Conservation (phyloP, 1,139 yeast species). For the Yamadazyma epiphylla region DNA sequence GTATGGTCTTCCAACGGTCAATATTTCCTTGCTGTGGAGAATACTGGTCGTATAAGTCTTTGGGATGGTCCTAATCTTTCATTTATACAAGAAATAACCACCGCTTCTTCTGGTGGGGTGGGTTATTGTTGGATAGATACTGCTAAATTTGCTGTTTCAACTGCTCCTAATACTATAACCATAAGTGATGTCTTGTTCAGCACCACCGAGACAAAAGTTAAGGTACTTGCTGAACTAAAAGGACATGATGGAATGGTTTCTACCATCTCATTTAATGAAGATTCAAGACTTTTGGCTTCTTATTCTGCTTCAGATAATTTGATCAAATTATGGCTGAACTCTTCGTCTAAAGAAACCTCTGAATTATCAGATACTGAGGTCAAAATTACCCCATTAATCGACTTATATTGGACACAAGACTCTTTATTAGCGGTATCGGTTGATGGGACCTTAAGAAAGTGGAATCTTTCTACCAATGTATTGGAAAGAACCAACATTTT, state of each 20-base stretch:
- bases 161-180: slow-evolving; percentile 51
- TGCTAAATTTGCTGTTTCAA: slow-evolving; percentile 67
- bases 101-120: slow-evolving; percentile 4
- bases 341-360: slow-evolving; percentile 43
- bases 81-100: slow-evolving; percentile 25
- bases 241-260: slow-evolving; percentile 70
- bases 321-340: slow-evolving; percentile 69
- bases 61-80: slow-evolving; percentile 38
- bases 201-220: slow-evolving; percentile 22
- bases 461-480: slow-evolving; percentile 53
- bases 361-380: slow-evolving; percentile 20
- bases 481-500: slow-evolving; percentile 6
- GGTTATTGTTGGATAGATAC: slow-evolving; percentile 64
- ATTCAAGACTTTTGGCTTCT: slow-evolving; percentile 57
- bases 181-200: slow-evolving; percentile 44
- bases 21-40: slow-evolving; percentile 31
- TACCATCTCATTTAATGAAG: slow-evolving; percentile 49
- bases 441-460: slow-evolving; percentile 67
- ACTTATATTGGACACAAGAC: slow-evolving; percentile 46
- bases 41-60: slow-evolving; percentile 27
- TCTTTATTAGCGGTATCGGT: slow-evolving; percentile 45
- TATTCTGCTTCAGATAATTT: slow-evolving; percentile 69
- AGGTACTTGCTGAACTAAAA: slow-evolving; percentile 55
- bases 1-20: slow-evolving; percentile 37
- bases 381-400: slow-evolving; percentile 51